Percentiles rank a stretch among this genome's conserved stretches.
These are phyloP conservation scores for Acidiella bohemica DNA, from an alignment of 495 filamentous ascomycete genomes.

Conservation along the genomic window DNA sequence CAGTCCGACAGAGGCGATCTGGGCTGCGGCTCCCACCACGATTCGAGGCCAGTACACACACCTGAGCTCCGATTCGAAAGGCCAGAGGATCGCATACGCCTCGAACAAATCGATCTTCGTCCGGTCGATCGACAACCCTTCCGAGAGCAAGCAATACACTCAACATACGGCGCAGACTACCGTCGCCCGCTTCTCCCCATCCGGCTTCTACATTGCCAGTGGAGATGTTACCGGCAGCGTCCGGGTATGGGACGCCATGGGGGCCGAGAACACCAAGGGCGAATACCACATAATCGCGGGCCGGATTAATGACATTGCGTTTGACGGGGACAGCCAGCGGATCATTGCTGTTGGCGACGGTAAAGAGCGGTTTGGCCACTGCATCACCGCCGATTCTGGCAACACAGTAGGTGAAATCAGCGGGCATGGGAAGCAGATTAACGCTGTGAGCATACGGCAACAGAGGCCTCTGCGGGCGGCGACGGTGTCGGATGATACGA, in stretches of 20 bases:
- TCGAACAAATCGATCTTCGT: conserved; percentile 94
- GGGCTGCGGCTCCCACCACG: conserved; percentile 68
- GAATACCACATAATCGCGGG: conserved; percentile 93
- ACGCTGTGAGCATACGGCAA: conserved; percentile 78
- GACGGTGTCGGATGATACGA: conserved; percentile 80
- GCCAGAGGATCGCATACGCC: conserved; percentile 85
- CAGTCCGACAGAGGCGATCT: conserved; percentile 44
- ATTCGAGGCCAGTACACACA: conserved; percentile 78
- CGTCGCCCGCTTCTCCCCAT: conserved; percentile 87
- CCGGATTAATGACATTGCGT: conserved; percentile 87
- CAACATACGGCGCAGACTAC: conserved; percentile 76
- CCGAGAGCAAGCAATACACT: conserved; percentile 72
- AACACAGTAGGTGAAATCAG: conserved; percentile 89
- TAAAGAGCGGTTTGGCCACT: conserved; percentile 84
- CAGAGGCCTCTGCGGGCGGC: conserved; percentile 80
- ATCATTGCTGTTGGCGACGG: conserved; percentile 94
- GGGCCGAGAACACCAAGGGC: conserved; percentile 55
- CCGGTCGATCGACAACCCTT: conserved; percentile 79
- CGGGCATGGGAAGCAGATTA: conserved; percentile 81
- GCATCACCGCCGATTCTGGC: conserved; percentile 87
- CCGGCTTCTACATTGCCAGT: conserved; percentile 89
- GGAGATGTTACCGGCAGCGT: conserved; percentile 76
- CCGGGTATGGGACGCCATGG: conserved; percentile 72
- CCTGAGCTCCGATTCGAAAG: conserved; percentile 78
- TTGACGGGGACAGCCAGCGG: conserved; percentile 93